phyloP scores from a whole-genome alignment of 306 rosid species.

The Cyamopsis tetragonoloba region DNA sequence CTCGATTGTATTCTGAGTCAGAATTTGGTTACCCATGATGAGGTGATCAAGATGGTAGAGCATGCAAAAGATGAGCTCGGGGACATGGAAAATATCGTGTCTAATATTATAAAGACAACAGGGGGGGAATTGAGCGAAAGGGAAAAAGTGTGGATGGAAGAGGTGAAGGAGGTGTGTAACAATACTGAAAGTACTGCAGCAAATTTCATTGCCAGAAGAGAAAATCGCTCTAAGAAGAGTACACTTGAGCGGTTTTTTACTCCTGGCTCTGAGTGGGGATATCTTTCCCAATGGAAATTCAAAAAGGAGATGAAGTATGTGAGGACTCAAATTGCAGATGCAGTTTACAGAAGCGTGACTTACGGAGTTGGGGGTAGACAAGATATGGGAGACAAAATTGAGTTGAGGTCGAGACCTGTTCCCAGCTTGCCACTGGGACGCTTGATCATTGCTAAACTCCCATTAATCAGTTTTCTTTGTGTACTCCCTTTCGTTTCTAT shows the following conservation, averaged over 20 bases:
- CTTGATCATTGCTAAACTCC: too few species aligned
- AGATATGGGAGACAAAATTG: neutral
- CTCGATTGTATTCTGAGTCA: neutral
- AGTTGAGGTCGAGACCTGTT: too few species aligned
- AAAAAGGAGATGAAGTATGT: neutral
- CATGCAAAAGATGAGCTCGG: neutral
- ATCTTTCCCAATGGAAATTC: neutral
- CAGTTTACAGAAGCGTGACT: neutral
- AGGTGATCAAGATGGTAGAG: neutral
- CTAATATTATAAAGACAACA: neutral
- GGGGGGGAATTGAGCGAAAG: too few species aligned
- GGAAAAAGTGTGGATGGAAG: slow-evolving; percentile 9
- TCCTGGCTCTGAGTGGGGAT: too few species aligned
- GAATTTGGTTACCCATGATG: neutral
- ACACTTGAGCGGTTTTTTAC: too few species aligned
- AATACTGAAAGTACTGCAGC: neutral
- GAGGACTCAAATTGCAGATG: slow-evolving; percentile 1
- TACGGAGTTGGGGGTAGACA: slow-evolving; percentile 1
- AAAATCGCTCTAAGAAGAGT: neutral
- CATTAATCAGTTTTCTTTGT: too few species aligned
- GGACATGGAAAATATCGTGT: neutral
- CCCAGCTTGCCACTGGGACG: too few species aligned
- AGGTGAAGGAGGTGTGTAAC: neutral
- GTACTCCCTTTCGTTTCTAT: too few species aligned
- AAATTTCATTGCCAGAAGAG: slow-evolving; percentile 5